Base-by-base conservation (phyloP, 2,329 filamentous ascomycete species). In the Rhynchosporium graminicola region DNA sequence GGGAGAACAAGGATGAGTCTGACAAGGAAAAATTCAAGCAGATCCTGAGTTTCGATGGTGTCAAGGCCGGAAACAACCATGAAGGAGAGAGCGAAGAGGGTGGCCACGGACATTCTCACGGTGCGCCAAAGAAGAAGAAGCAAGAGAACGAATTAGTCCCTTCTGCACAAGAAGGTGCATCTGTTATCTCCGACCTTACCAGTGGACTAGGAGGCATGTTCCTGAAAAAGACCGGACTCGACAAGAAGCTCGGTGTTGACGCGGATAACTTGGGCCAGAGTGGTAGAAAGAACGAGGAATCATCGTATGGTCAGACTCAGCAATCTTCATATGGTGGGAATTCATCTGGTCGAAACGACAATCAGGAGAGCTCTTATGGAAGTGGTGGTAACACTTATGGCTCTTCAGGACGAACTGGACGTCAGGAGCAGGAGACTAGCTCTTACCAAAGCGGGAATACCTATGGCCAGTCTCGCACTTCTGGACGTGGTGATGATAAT, bases 31-130 rank as follows among this genome's bases (percentile, higher is more conserved):
- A 86, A 33, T 86, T 94, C 68, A 87, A 90, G 60, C 77, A 82
- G 55, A 89, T 91, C 77, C 82, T 97, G 56, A 91, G 88, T 70
- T 87, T 90, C 13, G 80, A 88, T 0, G 92, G 92, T 59, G 91
- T 97, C 47, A 62, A 62, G 60, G 55, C 45, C 9, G 55, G 55
- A 31, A 55, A 62, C 15, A 62, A 62, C 47, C 60, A 62, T 20
- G 60, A 62, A 28, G 60, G 60, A 7, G 60, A 62, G 46, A 50
- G 48, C 28, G 54, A 56, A 15, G 60, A 62, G 36, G 60, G 60
- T 38, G 52, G 52, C 10, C 60, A 62, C n/a, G 52, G 52, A 9
- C 60, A 62, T n/a, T 62, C 60, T 4, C 60, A 62, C 40, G 60
- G 60, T 12, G 60, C 60, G 2, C 54, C 55, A 3, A 50, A 46